Base-by-base conservation (phyloP, 2,329 filamentous ascomycete species). In the Verticillium longisporum region DNA sequence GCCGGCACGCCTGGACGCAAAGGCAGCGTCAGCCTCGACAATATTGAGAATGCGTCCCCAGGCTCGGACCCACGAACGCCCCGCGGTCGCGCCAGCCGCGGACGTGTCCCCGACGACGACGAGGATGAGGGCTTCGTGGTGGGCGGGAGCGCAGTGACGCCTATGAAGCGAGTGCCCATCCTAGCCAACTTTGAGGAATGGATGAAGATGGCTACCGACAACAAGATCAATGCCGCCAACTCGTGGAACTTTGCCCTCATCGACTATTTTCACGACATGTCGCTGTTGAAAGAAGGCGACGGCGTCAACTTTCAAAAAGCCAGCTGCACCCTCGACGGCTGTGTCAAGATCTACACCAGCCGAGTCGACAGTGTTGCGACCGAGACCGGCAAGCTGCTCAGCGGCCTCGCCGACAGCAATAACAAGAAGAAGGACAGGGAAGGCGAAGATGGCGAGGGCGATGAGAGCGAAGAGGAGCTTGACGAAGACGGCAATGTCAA, bases 131-230 rank as follows among this genome's bases (percentile, higher is more conserved):
- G 86, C 62, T 79, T 87, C 64, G 83, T 87, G 69, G 88, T 91
- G 55, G 86, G 85, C 62, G 89, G 90, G 36, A 86, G 82, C 65
- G 91, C 89, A 41, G 89, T 96, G 60, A 97, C 95, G 62, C 95
- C 94, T 60, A 94, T 96, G 89, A 97, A 97, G 82, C 90, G 93
- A 63, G 91, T 97, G 33, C 95, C 95, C 1, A 90, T 99, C 68
- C 81, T 99, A 60, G 95, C 95, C 70, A 99, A 99, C 76, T 99
- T 98, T 69, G 95, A 99, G 74, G 95, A 99, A 74, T 98, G 94
- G 95, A 98, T 99, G 92, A 99, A 98, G 82, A 96, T 99, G 92
- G 95, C 95, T 2, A 98, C 95, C 15, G 95, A 99, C 79, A 99
- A 99, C 78, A 95, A 95, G 77, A 99, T 99, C 81, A 99, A 98